Evolutionary conservation across 768 basidiomycete species (phyloP), one percentile per base, ranked within the genome.

Genomic region (Panellus pusillus): DNA sequence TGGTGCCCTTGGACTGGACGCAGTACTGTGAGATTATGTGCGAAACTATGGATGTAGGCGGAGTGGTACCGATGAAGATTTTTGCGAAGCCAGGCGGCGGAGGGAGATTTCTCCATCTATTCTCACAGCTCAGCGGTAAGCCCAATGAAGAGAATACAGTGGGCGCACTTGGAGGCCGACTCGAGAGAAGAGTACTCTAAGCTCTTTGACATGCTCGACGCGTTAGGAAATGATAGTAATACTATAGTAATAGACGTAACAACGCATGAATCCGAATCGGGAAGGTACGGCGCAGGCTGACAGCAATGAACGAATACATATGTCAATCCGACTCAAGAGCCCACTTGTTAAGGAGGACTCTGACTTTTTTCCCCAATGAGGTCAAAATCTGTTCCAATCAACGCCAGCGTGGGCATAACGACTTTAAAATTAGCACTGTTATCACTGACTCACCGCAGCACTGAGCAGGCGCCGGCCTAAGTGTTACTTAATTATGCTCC

Each of bases 51-150:
- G 58, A 63, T 48, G 55, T 47, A n/a, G 55, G 19, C n/a, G 9
- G 15, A 35, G 49, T 7, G 27, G 50, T 59, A 73, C 72, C n/a
- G 74, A 71, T 24, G 72, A 64, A 9, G 76, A 65, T 54, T 74
- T n/a, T 78, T 17, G 81, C 72, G 70, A 88, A 88, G n/a, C 86
- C 83, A 43, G 84, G 86, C 0, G 87, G 86, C 20, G 84, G 78
- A 0, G 83, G 79, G 5, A 89, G 76, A 61, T 78, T 77, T 57
- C 74, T 77, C 82, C 83, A 87, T 73, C 85, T 87, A 51, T n/a
- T 11, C 24, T 29, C 36, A 12, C 18, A 45, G 13, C 7, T 47
- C 11, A 35, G 24, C 28, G 29, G 19, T 24, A 19, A 41, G 9
- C 20, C 24, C 24, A 24, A 32, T n/a, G 59, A 41, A 15, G 51